These are phyloP conservation scores for Malus hybrid DNA, from an alignment of 331 rosid genomes.

Conservation along the genomic window DNA sequence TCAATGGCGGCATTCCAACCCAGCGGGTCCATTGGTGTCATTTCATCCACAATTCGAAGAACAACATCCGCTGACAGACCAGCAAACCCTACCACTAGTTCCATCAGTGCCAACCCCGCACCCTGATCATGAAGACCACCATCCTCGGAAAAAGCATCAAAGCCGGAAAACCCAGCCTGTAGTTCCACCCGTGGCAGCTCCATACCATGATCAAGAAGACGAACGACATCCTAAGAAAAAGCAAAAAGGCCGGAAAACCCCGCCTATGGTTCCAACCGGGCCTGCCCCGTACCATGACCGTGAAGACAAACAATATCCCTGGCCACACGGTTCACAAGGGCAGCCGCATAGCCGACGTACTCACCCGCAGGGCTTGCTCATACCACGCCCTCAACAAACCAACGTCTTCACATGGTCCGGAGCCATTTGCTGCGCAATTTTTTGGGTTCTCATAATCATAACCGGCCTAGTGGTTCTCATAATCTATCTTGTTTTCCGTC, in stretches of 20 bases:
- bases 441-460: constrained; percentile 66
- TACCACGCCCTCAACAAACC: constrained; percentile 30
- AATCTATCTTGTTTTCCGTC: constrained; percentile 76
- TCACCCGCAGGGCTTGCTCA: neutral
- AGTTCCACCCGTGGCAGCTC: neutral
- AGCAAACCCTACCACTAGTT: neutral
- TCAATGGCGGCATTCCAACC: constrained; percentile 9
- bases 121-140: neutral
- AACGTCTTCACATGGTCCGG: constrained; percentile 42
- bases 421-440: constrained; percentile 57
- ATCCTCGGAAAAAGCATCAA: no score
- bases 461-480: constrained; percentile 72
- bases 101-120: neutral
- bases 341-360: neutral
- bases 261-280: neutral
- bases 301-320: neutral
- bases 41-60: neutral
- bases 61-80: constrained; percentile 4
- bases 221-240: neutral
- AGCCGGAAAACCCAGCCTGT: no score
- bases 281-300: neutral
- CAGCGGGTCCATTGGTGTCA: neutral
- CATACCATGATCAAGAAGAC: neutral
- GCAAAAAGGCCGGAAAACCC: neutral
- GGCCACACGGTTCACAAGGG: neutral